Base-by-base conservation (phyloP, 768 basidiomycete genomes). In the Suillus subluteus region DNA sequence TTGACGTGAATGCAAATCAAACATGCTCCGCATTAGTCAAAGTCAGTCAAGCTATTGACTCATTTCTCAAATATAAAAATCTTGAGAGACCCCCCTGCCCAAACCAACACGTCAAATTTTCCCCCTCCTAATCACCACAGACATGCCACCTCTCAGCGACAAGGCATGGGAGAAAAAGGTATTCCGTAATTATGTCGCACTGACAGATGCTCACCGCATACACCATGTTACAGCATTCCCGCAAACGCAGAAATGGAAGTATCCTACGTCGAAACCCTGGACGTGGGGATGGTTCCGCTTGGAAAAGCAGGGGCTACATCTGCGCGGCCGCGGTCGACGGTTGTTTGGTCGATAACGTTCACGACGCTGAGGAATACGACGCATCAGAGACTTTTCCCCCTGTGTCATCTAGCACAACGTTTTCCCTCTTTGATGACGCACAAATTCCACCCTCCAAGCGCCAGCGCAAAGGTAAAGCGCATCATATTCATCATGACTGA, bases 391-490 rank as follows among this genome's bases (percentile, higher is more conserved):
- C 4, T 63, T 63, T 6, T 13, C 1, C 32, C 16, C 55, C 62
- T 59, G n/a, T 23, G 56, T 37, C 50, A 43, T 30, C 35, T 41
- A 40, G 11, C 44, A 21, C 37, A 44, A 43, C 35, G 2, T 35
- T 66, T 41, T 54, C 65, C n/a, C n/a, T 64, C 38, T 65, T 38
- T 35, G 64, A 64, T 13, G 35, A 63, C 13, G 68, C 66, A 35
- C 43, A 46, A 9, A 50, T 64, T 30, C 55, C 52, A 50, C 46
- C 8, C n/a, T 43, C 41, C 1, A 67, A 63, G 55, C 69, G 32
- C 30, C 46, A n/a, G 48, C 38, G 48, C 1, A 72, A 66, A 64
- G 74, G 73, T 74, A 44, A 13, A 68, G 6, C 2, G 13, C 52
- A 26, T 23, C 38, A 9, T 37, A 9, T 9, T 26, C 4, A 43